Evolutionary conservation across 1,284 basidiomycete genomes (phyloP), one percentile per base, ranked within the genome.

Genomic region (Somion occarium): DNA sequence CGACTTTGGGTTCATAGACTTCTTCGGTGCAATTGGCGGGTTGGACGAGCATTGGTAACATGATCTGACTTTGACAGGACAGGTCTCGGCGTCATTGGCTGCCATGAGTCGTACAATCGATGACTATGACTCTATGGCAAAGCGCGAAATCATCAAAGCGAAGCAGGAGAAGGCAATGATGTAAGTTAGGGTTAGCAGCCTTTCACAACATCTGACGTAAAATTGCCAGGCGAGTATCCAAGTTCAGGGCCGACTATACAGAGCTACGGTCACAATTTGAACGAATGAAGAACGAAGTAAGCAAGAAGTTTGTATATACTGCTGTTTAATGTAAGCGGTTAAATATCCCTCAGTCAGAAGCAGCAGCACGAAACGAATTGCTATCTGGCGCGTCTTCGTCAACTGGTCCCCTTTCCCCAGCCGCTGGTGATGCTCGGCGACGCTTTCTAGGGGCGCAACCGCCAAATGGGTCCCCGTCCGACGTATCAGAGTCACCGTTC

Each of bases 51-150:
- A 24, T 12, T 42, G 19, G 18, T 42, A 26, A 45, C 9, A 22
- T n/a, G 39, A 34, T 53, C 53, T 56, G 44, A 54, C 48, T 51
- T 46, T 46, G 60, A 49, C 72, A 96, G 93, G 93, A 67, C 94
- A 97, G 79, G 93, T 98, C 70, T 91, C 91, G 30, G 93, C 94
- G 24, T 93, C 92, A 13, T 74, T 98, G 18, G 82, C 91, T n/a
- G 93, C 92, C 1, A 86, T 98, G 76, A 85, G 91, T 50, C 75
- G 94, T 51, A 92, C 95, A 50, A 85, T 97, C 56, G 93, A 97
- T 60, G 95, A 98, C 64, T 98, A 96, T 64, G 94, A 97, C 63
- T 88, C 90, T 11, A 93, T 98, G 91, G 91, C 91, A 0, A 90
- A 88, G 72, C 80, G 93, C 57, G 94, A 98, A 68, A 92, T 97